Percentiles rank a stretch among this genome's conserved stretches.
Evolutionary conservation across 352 stramenopile genomes (phyloP).

Genomic region (Globisporangium uncinulatum): DNA sequence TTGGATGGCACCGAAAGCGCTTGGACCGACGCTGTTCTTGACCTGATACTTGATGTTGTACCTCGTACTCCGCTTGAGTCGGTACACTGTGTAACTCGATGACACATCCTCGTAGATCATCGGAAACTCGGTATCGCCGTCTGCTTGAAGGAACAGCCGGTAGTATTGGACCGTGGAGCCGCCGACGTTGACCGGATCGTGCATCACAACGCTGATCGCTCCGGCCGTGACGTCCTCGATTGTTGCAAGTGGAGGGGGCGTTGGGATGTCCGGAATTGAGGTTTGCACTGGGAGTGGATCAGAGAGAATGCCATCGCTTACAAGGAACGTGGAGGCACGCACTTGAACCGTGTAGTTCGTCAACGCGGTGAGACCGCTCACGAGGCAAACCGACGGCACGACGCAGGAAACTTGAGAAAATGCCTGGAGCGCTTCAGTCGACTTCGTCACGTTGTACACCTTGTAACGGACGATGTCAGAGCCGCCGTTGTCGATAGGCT

Average conservation of each 20-base stretch:
- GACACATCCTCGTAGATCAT: conserved; percentile 22
- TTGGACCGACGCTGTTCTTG: conserved; percentile 39
- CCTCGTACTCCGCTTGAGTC: conserved; percentile 18
- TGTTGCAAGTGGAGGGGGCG: conserved; percentile 24
- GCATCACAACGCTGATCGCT: conserved; percentile 49
- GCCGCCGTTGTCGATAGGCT: conserved; percentile 42
- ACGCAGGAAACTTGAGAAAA: conserved; percentile 27
- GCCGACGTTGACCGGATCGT: conserved; percentile 37
- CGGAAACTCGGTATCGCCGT: conserved; percentile 17
- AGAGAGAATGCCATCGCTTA: conserved; percentile 24
- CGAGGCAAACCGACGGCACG: conserved; percentile 24
- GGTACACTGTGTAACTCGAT: conserved; percentile 25
- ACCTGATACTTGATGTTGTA: conserved; percentile 52
- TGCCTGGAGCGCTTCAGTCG: conserved; percentile 3
- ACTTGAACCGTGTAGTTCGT: conserved; percentile 42
- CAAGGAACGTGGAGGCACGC: conserved; percentile 21
- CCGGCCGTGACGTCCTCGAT: conserved; percentile 36
- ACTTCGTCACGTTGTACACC: conserved; percentile 24
- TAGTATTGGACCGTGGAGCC: conserved; percentile 39
- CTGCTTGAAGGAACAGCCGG: conserved; percentile 25
- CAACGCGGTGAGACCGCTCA: conserved; percentile 32
- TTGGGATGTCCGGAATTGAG: conserved; percentile 30
- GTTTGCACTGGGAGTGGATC: conserved; percentile 20
- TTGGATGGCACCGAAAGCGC: conserved; percentile 21
- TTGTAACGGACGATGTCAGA: conserved; percentile 40